Conservation (phyloP, 495 filamentous ascomycete genomes). For the Rusavskia elegans region DNA sequence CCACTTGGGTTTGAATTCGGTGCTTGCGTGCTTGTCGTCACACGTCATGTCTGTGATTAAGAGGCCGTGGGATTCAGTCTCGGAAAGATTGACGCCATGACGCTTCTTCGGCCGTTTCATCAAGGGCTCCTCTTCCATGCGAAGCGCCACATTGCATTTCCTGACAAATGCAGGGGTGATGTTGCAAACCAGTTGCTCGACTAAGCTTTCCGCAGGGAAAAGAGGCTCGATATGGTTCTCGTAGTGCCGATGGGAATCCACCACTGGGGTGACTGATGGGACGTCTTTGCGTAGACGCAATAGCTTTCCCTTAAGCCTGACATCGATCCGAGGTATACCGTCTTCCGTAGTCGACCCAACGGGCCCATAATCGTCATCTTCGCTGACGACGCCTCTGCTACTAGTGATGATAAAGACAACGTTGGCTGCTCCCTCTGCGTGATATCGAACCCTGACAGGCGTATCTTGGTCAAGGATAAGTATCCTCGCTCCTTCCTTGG, state of each 20-base stretch:
- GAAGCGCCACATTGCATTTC: slow-evolving; percentile 36
- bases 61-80: slow-evolving; percentile 44
- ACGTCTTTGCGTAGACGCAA: slow-evolving; percentile 52
- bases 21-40: slow-evolving; percentile 22
- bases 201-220: slow-evolving; percentile 39
- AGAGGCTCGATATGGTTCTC: slow-evolving; percentile 39
- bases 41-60: slow-evolving; percentile 71
- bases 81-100: slow-evolving; percentile 41
- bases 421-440: slow-evolving; percentile 59
- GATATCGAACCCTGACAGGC: slow-evolving; percentile 25
- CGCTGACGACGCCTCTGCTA: background rate
- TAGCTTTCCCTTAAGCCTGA: slow-evolving; percentile 30
- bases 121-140: slow-evolving; percentile 14
- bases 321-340: background rate
- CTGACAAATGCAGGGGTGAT: slow-evolving; percentile 29
- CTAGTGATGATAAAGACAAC: slow-evolving; percentile 34
- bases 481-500: background rate
- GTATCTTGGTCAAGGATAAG: slow-evolving; percentile 1
- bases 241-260: slow-evolving; percentile 40
- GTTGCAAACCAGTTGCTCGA: slow-evolving; percentile 41
- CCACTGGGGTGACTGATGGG: slow-evolving; percentile 34
- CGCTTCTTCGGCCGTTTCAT: slow-evolving; percentile 28
- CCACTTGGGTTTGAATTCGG: slow-evolving; percentile 94
- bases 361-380: background rate
- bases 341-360: background rate